Evolutionary conservation across 2,329 filamentous ascomycete genomes (phyloP), one percentile per base, ranked within the genome.

Genomic region (Aspergillus pseudoglaucus): DNA sequence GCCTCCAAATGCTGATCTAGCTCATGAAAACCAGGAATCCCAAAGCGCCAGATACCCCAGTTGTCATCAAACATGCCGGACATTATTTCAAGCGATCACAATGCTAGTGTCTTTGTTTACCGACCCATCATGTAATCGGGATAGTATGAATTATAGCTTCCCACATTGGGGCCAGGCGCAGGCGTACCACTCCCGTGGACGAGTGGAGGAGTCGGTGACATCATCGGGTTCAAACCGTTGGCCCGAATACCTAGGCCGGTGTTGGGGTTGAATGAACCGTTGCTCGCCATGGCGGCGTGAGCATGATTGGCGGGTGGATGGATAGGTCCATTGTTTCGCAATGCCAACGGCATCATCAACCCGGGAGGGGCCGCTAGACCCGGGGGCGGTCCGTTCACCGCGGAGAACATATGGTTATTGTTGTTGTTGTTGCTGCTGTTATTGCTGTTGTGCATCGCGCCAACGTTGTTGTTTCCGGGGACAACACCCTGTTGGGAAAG

Each of bases 291-390:
- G 18, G 54, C 53, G 20, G 56, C 55, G 46, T 65, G 62, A 4
- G 60, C 56, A 20, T 18, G 37, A 46, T 61, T 63, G 38, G 56
- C 58, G 6, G 60, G 49, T 15, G 60, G 52, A 50, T 69, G 62
- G 48, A 69, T 59, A 45, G 55, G 51, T 38, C 55, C 61, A 47
- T 62, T 63, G 42, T 59, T 64, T 48, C 63, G 57, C 53, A 67
- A 50, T 7, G 59, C 57, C 56, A 69, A 55, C 14, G 63, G 63
- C 56, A 68, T 66, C 12, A 72, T 75, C 30, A 91, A 74, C 10
- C 87, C 88, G 2, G 88, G 87, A 12, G 90, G 90, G 6, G 82
- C 83, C 1, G 81, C 66, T 7, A 96, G 78, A 2, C 90, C 90
- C 0, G 90, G 90, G 10, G 90, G 90, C 20, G 90, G 90, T 0